Conservation (phyloP, 257 asterid genomes). For the Misopates orontium region DNA sequence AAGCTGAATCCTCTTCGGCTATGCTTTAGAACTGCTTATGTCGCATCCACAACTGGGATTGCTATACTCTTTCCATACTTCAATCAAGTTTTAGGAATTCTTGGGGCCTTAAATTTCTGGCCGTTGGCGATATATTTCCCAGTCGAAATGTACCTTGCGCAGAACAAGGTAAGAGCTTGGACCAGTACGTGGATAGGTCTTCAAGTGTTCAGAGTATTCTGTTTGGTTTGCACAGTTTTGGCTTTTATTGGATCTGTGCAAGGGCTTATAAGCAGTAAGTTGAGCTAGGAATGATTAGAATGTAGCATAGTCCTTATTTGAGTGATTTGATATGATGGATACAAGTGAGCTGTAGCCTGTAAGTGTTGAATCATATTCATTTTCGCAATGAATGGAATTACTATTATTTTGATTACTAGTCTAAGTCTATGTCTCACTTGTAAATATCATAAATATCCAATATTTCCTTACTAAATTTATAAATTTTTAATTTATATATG, state of each 20-base stretch:
- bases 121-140: slow-evolving; percentile 72
- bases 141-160: slow-evolving; percentile 63
- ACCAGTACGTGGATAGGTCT: slow-evolving; percentile 53
- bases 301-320: too few species aligned
- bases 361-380: too few species aligned
- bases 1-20: slow-evolving; percentile 56
- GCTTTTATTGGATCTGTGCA: slow-evolving; percentile 61
- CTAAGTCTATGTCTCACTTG: too few species aligned
- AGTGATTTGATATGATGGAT: too few species aligned
- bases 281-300: slow-evolving; percentile 24
- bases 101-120: slow-evolving; percentile 71
- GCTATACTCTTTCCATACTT: slow-evolving; percentile 62
- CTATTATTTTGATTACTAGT: too few species aligned
- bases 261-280: slow-evolving; percentile 51
- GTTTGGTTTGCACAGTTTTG: slow-evolving; percentile 47
- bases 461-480: too few species aligned
- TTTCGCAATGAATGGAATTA: too few species aligned
- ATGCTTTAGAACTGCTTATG: slow-evolving; percentile 62
- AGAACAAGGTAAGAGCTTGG: slow-evolving; percentile 57
- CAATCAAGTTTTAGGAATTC: slow-evolving; percentile 63
- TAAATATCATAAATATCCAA: too few species aligned
- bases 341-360: too few species aligned
- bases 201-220: slow-evolving; percentile 46
- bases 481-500: too few species aligned
- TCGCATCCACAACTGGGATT: slow-evolving; percentile 52